Base-by-base conservation (phyloP, 352 stramenopile species). In the Globisporangium barbulae region DNA sequence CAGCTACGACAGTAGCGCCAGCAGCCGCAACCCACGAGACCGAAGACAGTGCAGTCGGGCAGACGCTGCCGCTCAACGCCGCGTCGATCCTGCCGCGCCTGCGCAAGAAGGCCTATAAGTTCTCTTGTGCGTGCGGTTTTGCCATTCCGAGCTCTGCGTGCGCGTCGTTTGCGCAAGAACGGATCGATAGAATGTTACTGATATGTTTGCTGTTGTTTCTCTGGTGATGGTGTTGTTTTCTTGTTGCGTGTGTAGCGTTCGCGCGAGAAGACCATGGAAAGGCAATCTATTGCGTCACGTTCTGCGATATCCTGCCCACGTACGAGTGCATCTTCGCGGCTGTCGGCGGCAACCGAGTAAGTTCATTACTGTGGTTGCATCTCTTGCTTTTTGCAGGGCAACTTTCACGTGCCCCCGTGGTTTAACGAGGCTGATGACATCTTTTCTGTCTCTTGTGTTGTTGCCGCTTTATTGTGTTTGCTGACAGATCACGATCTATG, bases 291-390 rank as follows among this genome's bases (percentile, higher is more conserved):
- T 89, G 80, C 22, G 81, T 93, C 22, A 63, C 76, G 13, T 93
- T 93, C 58, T 93, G 84, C 41, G 76, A 90, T 37, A 71, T 90
- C 17, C 56, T 89, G 31, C 75, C 81, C 17, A 73, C 76, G 21
- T 93, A 89, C 63, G 81, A 93, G 69, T 72, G 70, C 62, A 74
- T 90, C 63, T 93, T 93, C 59, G 81, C 84, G 35, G 81, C 82
- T 13, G 83, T 79, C 31, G 83, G 83, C 33, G 81, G 81, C 30
- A 93, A 93, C 59, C 71, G 83, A 45, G 83, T 91, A 73, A 49
- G 76, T 70, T 22, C 7, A 62, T 37, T 10, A 53, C 41, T 2
- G 25, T 37, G 19, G 17, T 25, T 28, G 12, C n/a, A 21, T n/a
- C 28, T 37, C 0, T 42, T 2, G 25, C 25, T 13, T 42, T 42